Conservation (phyloP, 306 rosid species). For the Quercus wislizeni region DNA sequence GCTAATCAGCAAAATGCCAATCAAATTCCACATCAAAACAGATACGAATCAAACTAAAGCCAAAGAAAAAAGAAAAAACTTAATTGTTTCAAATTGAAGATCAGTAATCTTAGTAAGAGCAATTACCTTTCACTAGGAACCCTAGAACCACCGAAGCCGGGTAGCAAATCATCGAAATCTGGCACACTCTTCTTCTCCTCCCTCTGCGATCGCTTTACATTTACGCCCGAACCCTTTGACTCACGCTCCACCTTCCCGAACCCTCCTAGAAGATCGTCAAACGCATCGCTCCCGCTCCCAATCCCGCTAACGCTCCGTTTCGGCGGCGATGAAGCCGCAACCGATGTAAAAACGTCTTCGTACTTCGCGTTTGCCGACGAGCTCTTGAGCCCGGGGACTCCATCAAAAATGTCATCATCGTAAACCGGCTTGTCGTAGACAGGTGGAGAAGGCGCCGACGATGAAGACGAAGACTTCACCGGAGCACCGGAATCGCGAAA, state of each 20-base stretch:
- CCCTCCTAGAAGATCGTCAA: slow-evolving; percentile 84
- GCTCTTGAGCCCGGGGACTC: slow-evolving; percentile 81
- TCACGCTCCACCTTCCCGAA: slow-evolving; percentile 62
- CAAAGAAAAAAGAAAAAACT: too few relatives aligned
- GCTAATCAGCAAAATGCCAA: background rate
- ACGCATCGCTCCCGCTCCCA: slow-evolving; percentile 25
- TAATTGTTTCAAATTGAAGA: background rate
- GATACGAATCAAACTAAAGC: too few relatives aligned
- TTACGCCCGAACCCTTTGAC: slow-evolving; percentile 45
- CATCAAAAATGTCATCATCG: slow-evolving; percentile 84
- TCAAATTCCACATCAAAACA: background rate
- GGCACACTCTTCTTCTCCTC: slow-evolving; percentile 44
- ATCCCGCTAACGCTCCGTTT: slow-evolving; percentile 8
- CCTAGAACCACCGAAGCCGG: slow-evolving; percentile 68
- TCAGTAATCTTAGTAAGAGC: slow-evolving; percentile 15
- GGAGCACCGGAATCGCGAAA: slow-evolving; percentile 36
- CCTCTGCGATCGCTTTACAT: slow-evolving; percentile 42
- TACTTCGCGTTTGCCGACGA: slow-evolving; percentile 47
- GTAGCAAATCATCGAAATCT: slow-evolving; percentile 72
- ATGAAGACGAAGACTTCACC: slow-evolving; percentile 38
- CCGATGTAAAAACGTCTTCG: slow-evolving; percentile 58
- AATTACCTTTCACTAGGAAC: slow-evolving; percentile 62
- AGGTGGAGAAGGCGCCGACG: slow-evolving; percentile 22
- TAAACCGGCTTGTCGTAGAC: slow-evolving; percentile 78
- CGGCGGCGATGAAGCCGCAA: slow-evolving; percentile 39